Conservation (phyloP, 106 monocot genomes). For the Allium sativum region DNA sequence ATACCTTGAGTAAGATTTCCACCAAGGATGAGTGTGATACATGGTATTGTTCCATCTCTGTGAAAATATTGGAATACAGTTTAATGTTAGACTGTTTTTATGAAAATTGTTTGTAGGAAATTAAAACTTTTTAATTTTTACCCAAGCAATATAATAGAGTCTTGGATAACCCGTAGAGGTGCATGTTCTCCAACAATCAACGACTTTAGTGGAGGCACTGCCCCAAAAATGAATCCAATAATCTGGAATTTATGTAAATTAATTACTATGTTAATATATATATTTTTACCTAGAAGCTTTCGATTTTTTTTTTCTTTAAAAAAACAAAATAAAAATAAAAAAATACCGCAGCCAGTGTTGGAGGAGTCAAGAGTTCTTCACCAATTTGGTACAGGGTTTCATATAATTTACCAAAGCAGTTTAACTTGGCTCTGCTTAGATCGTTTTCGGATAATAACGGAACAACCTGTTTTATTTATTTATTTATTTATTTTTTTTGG, state of each 20-base stretch:
- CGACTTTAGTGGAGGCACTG: constrained; percentile 40
- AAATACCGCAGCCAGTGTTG: constrained; percentile 45
- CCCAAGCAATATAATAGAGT: constrained; percentile 47
- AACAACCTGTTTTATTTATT: background rate
- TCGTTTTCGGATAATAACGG: constrained; percentile 4
- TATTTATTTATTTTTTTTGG: no score
- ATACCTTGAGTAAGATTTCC: constrained; percentile 53
- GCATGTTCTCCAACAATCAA: constrained; percentile 39
- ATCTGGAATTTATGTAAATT: constrained; percentile 19
- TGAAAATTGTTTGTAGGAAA: no score
- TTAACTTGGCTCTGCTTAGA: background rate
- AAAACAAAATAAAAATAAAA: background rate
- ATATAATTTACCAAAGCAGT: constrained; percentile 16
- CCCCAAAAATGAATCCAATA: constrained; percentile 48
- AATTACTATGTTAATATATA: background rate
- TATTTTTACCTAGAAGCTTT: background rate
- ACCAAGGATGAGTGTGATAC: constrained; percentile 53
- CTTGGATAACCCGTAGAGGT: constrained; percentile 45
- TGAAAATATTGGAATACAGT: background rate
- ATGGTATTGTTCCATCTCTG: constrained; percentile 51
- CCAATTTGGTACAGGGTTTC: constrained; percentile 18
- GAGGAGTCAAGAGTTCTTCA: constrained; percentile 50
- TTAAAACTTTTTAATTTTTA: constrained; percentile 5
- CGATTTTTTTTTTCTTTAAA: no score
- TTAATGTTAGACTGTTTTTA: background rate